These are phyloP conservation scores for Ascodesmis nigricans DNA, from an alignment of 495 filamentous ascomycete genomes.

Conservation along the genomic window DNA sequence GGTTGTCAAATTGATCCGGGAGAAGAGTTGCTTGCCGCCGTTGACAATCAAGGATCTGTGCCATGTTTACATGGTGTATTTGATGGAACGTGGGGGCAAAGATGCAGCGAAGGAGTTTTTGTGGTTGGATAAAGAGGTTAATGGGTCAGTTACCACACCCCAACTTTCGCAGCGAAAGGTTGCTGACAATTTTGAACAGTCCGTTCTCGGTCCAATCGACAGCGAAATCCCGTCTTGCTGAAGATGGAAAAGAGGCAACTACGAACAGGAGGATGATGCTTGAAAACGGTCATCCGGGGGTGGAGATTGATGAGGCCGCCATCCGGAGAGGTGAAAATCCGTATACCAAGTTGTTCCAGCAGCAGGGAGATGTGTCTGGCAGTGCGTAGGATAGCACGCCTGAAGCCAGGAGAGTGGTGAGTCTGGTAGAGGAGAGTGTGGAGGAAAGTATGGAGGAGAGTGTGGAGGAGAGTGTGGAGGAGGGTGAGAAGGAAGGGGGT, in stretches of 20 bases:
- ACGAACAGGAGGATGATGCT: slow-evolving; percentile 29
- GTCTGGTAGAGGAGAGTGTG: too few species aligned
- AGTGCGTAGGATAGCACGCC: slow-evolving; percentile 7
- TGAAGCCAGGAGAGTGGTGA: too few species aligned
- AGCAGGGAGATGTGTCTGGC: slow-evolving; percentile 28
- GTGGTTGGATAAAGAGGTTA: slow-evolving; percentile 61
- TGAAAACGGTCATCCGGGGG: slow-evolving; percentile 36
- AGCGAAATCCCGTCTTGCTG: slow-evolving; percentile 28
- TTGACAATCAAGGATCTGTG: slow-evolving; percentile 53
- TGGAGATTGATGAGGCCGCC: slow-evolving; percentile 40
- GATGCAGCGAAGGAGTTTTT: slow-evolving; percentile 73
- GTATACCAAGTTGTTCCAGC: slow-evolving; percentile 43
- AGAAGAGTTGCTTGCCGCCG: slow-evolving; percentile 47
- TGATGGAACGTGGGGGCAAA: slow-evolving; percentile 65
- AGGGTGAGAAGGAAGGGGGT: too few species aligned
- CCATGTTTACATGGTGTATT: slow-evolving; percentile 58
- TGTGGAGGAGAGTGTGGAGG: too few species aligned
- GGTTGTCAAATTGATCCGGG: slow-evolving; percentile 56
- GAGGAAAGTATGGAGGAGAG: too few species aligned
- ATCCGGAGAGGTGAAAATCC: slow-evolving; percentile 38
- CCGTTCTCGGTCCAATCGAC: slow-evolving; percentile 28
- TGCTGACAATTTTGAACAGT: slow-evolving; percentile 21
- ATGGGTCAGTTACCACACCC: slow-evolving; percentile 36
- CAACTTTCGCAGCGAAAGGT: slow-evolving; percentile 6
- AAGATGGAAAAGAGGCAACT: slow-evolving; percentile 29